Conservation (phyloP, 345 rosid genomes). For the Eucalyptus dawsonii region DNA sequence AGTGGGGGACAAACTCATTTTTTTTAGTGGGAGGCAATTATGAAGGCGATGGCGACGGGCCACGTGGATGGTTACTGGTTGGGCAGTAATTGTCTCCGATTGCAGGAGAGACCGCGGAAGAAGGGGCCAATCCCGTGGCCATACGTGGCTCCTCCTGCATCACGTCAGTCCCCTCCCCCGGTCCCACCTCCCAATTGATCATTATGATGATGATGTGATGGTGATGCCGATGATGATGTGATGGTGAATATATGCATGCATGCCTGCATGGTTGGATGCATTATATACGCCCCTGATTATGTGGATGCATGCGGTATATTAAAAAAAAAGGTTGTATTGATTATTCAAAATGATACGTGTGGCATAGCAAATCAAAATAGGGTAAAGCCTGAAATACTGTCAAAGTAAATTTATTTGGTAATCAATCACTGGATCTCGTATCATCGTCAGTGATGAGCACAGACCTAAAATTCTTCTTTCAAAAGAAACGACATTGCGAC, state of each 20-base stretch:
- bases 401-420: too few species aligned
- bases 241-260: neutral
- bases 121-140: neutral
- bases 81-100: neutral
- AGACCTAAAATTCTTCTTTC: accelerated
- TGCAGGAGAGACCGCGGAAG: neutral
- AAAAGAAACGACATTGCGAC: neutral
- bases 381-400: neutral
- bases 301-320: neutral
- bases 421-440: too few species aligned
- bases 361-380: neutral
- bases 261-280: neutral
- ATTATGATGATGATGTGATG: neutral
- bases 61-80: slow-evolving; percentile 22
- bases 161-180: neutral
- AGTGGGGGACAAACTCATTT: neutral
- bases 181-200: neutral
- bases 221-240: neutral
- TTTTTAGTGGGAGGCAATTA: neutral
- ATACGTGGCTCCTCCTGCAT: neutral
- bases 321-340: too few species aligned
- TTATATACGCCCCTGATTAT: neutral
- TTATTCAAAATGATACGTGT: neutral
- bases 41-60: neutral
- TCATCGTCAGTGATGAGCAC: neutral